A percentile compares a stretch with the other conserved stretches of the same genome.
Evolutionary conservation across 805 yeast species (phyloP).

Genomic region (Cyberlindnera japonica): DNA sequence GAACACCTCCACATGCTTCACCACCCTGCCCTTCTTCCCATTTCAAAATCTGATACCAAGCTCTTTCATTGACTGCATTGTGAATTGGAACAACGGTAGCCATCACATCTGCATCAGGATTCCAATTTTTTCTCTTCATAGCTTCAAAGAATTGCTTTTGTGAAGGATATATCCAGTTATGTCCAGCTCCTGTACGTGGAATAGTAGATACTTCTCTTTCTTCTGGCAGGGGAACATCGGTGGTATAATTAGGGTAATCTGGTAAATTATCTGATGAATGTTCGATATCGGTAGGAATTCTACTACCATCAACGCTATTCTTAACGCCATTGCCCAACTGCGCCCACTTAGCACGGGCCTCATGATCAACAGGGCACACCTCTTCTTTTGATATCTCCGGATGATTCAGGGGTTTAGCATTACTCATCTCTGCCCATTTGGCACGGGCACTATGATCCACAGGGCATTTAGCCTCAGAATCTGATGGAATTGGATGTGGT

Average conservation of each 20-base stretch:
- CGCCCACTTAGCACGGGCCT: constrained; percentile 56
- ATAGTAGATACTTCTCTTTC: constrained; percentile 78
- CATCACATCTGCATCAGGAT: constrained; percentile 82
- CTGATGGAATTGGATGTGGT: constrained; percentile 21
- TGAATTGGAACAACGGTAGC: constrained; percentile 88
- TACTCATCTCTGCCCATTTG: constrained; percentile 47
- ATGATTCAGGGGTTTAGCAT: constrained; percentile 17
- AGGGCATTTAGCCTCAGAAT: constrained; percentile 50
- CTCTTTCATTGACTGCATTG: constrained; percentile 87
- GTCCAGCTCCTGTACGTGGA: constrained; percentile 65
- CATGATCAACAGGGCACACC: constrained; percentile 67
- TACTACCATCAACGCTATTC: constrained; percentile 21
- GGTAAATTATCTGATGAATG: constrained; percentile 47
- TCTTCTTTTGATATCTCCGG: constrained; percentile 17
- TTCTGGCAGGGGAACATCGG: constrained; percentile 50
- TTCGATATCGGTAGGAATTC: constrained; percentile 20
- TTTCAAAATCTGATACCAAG: constrained; percentile 76
- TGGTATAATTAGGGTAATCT: constrained; percentile 31
- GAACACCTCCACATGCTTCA: constrained; percentile 77
- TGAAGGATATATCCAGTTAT: constrained; percentile 93
- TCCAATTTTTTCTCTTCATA: constrained; percentile 87
- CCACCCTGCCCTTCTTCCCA: constrained; percentile 73
- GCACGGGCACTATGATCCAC: constrained; percentile 62
- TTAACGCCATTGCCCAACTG: constrained; percentile 27
- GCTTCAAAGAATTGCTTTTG: constrained; percentile 94